These are phyloP conservation scores for Ambrosia trifida DNA, from an alignment of 129 eudicot species.

Conservation along the genomic window DNA sequence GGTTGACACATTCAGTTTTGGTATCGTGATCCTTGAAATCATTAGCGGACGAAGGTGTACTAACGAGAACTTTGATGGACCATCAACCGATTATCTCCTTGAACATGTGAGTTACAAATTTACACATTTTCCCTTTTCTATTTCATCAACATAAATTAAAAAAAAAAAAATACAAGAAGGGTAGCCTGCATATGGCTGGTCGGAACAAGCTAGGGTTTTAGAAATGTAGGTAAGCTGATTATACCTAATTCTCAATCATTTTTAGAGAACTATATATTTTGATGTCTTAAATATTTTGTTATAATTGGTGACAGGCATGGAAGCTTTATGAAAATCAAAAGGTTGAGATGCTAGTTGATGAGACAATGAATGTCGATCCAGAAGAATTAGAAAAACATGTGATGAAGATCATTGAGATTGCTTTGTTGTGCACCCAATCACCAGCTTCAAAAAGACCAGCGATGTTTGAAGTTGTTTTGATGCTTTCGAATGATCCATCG, in stretches of 20 bases:
- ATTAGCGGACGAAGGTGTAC: not conserved
- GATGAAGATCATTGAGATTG: not conserved
- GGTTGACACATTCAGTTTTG: not conserved
- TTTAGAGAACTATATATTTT: not conserved
- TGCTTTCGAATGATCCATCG: conserved; percentile 6
- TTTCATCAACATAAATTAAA: not conserved
- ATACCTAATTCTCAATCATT: not conserved
- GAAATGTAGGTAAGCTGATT: not conserved
- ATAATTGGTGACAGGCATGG: conserved; percentile 10
- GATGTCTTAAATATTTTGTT: not conserved
- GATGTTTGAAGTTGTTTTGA: conserved; percentile 16
- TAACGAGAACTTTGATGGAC: not conserved
- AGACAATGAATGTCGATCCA: not conserved
- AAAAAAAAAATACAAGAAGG: not conserved
- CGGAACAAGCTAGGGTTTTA: not conserved
- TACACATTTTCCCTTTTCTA: not conserved
- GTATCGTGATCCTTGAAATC: not conserved
- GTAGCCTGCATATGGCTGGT: not conserved
- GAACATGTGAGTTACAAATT: conserved; percentile 4
- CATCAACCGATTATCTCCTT: not conserved
- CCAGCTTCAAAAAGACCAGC: conserved; percentile 1
- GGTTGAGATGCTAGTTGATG: conserved; percentile 2
- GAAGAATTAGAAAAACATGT: conserved; percentile 11
- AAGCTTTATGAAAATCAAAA: conserved; percentile 7
- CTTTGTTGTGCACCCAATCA: conserved; percentile 16